Conservation (phyloP, 768 basidiomycete species). For the Mycena rebaudengoi region DNA sequence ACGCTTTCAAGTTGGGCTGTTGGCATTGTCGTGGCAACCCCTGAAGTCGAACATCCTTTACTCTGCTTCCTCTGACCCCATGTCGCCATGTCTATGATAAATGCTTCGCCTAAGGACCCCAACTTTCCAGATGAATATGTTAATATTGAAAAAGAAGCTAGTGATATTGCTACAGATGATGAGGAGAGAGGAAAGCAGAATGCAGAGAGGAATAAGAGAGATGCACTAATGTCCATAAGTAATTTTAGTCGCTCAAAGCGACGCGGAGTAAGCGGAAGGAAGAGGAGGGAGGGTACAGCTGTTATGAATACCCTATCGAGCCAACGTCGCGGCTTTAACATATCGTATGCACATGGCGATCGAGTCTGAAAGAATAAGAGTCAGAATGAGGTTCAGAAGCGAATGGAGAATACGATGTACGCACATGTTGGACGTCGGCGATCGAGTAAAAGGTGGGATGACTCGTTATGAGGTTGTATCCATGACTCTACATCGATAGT, state of each 20-base stretch:
- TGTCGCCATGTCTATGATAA: too few relatives aligned
- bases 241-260: not conserved
- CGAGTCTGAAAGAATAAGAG: not conserved
- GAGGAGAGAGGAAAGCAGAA: too few relatives aligned
- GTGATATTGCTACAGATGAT: too few relatives aligned
- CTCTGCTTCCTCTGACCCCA: too few relatives aligned
- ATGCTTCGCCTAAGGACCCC: too few relatives aligned
- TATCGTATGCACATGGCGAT: not conserved
- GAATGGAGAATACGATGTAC: not conserved
- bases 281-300: not conserved
- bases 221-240: too few relatives aligned
- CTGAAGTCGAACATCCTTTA: too few relatives aligned
- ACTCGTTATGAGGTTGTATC: not conserved
- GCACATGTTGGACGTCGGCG: conserved; percentile 18
- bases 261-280: not conserved
- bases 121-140: too few relatives aligned
- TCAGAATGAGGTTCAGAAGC: not conserved
- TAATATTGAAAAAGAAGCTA: too few relatives aligned
- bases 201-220: not conserved
- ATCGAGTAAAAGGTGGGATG: not conserved
- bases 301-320: too few relatives aligned
- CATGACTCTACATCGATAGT: conserved; percentile 2
- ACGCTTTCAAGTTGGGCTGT: not conserved
- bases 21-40: too few relatives aligned
- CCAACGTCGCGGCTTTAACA: conserved; percentile 18